Base-by-base conservation (phyloP, 305 asterid genomes). In the Plantago rigida region DNA sequence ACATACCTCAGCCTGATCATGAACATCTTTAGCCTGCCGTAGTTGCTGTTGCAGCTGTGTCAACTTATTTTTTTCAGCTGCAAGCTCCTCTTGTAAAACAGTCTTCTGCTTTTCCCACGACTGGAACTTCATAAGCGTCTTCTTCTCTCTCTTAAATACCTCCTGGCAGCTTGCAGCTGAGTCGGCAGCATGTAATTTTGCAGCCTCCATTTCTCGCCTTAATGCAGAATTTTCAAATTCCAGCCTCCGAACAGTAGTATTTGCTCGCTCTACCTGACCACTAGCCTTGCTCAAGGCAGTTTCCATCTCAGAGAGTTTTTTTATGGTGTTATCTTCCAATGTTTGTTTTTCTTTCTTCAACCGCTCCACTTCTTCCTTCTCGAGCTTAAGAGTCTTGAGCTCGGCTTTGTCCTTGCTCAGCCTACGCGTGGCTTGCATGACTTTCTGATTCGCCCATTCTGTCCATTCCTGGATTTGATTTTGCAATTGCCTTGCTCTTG, bases 391-490 rank as follows among this genome's bases (percentile, higher is more conserved):
- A 13, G 86, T 73, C 73, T 87, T 87, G 51, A 90, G 89, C 81
- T 90, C 97, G 1, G 71, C 78, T 69, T 85, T 85, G 68, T 90
- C 96, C 75, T 90, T 90, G 51, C 97, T 71, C 51, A 90, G 94
- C 47, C 97, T 77, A 13, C 88, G 74, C 24, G 95, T 87, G 10
- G 94, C 97, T 78, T 90, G 96, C 97, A 85, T 85, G 53, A 90
- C 96, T 76, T 84, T 90, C 71, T 87, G 95, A 79, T 90, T 90
- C 28, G 97, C 89, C 96, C 97, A 90, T 71, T 90, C 96, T 0
- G 92, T 87, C 97, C 97, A 90, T 71, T 85, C 94, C 69, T 82
- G 92, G 46, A 87, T 89, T 74, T 87, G 94, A 69, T 72, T 79
- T 69, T 90, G 94, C 77, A 85, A 59, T 68, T 85, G 87, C 60